phyloP scores from a whole-genome alignment of 768 basidiomycete species.

The Leccinum obscurum region DNA sequence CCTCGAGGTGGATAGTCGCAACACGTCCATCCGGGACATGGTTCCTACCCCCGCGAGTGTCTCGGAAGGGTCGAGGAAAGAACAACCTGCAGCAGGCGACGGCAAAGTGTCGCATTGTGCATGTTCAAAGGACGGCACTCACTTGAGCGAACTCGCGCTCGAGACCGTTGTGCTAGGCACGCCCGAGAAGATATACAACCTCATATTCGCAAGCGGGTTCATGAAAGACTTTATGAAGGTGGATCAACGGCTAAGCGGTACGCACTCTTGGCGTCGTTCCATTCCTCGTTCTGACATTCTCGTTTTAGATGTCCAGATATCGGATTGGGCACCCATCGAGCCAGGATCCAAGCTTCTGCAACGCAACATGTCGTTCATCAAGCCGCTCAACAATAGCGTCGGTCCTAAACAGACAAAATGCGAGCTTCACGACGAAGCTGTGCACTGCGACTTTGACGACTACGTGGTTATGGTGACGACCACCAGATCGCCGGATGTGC shows the following conservation, averaged over 20 bases:
- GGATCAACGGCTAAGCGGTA: slow-evolving; percentile 88
- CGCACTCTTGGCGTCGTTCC: slow-evolving; percentile 24
- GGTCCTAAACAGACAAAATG: slow-evolving; percentile 97
- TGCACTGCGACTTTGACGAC: slow-evolving; percentile 79
- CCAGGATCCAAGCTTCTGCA: slow-evolving; percentile 68
- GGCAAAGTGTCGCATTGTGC: slow-evolving; percentile 69
- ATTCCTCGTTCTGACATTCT: background rate
- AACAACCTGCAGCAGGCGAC: slow-evolving; percentile 9
- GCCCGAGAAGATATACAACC: slow-evolving; percentile 92
- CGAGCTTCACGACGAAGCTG: slow-evolving; percentile 86
- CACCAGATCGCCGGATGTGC: slow-evolving; percentile 92
- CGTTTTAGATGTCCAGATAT: slow-evolving; percentile 85
- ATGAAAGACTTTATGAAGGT: slow-evolving; percentile 90
- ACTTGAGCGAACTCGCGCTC: slow-evolving; percentile 73
- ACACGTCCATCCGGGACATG: slow-evolving; percentile 20
- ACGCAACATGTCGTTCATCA: slow-evolving; percentile 95
- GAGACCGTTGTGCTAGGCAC: slow-evolving; percentile 83
- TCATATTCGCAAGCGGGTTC: slow-evolving; percentile 96
- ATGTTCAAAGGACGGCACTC: slow-evolving; percentile 69
- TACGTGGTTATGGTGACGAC: slow-evolving; percentile 84
- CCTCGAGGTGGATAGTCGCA: slow-evolving; percentile 30
- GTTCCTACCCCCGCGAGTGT: slow-evolving; percentile 16
- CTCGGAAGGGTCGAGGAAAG: slow-evolving; percentile 18
- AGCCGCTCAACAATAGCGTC: slow-evolving; percentile 81
- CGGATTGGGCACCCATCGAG: slow-evolving; percentile 83